Percentiles rank a stretch among this genome's conserved stretches.
These are phyloP conservation scores for Xylaria sp. DNA, from an alignment of 2,329 filamentous ascomycete genomes.

Conservation along the genomic window DNA sequence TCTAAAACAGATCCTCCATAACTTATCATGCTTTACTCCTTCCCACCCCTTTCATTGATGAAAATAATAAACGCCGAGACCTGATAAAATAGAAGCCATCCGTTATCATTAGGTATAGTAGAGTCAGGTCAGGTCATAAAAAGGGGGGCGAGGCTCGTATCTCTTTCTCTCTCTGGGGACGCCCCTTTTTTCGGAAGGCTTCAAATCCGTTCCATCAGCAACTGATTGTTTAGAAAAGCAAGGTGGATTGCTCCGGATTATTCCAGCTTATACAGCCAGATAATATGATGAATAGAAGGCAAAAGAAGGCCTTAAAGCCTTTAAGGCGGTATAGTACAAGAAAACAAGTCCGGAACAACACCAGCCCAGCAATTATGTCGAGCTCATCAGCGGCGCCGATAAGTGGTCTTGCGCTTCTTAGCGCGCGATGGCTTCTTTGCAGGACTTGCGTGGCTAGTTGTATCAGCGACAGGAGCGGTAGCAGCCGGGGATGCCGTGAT, in stretches of 20 bases:
- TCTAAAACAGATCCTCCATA: too few species aligned
- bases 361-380: background rate
- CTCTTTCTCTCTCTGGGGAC: conserved; percentile 4
- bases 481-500: conserved; percentile 38
- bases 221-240: conserved; percentile 3
- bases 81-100: conserved; percentile 1
- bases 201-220: conserved; percentile 1
- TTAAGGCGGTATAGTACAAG: conserved; percentile 20
- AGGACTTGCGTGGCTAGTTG: conserved; percentile 19
- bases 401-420: conserved; percentile 28
- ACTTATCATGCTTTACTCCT: too few species aligned
- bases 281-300: conserved; percentile 23
- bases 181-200: conserved; percentile 10
- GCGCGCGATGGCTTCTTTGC: conserved; percentile 27
- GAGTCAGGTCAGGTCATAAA: background rate
- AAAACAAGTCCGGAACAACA: conserved; percentile 3
- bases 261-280: conserved; percentile 10
- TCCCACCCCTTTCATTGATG: too few species aligned
- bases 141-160: conserved; percentile 1
- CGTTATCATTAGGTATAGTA: conserved; percentile 11
- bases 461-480: conserved; percentile 22
- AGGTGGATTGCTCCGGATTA: conserved; percentile 12
- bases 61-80: too few species aligned
- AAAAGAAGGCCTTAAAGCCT: conserved; percentile 8
- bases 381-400: conserved; percentile 22